phyloP scores from a whole-genome alignment of 352 stramenopile genomes.

The Pythium insidiosum region DNA sequence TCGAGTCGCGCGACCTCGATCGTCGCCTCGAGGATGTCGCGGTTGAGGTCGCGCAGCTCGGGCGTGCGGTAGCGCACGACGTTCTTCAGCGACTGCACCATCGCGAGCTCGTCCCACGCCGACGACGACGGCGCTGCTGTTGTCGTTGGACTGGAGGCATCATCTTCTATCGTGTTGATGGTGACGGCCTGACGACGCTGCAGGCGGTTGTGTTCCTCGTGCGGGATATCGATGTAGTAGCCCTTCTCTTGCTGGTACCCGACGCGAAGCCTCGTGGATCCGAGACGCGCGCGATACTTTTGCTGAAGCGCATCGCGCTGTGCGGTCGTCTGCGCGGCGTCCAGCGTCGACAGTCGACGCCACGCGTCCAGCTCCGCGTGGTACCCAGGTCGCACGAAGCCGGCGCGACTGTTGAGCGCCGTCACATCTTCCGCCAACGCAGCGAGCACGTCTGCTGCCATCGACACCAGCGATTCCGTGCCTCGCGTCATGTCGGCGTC shows the following conservation, averaged over 20 bases:
- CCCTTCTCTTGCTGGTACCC: constrained; percentile 53
- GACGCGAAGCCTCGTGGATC: constrained; percentile 48
- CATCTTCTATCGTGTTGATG: background rate
- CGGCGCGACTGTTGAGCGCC: constrained; percentile 44
- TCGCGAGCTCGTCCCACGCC: constrained; percentile 24
- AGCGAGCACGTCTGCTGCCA: constrained; percentile 33
- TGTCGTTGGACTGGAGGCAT: too few species aligned
- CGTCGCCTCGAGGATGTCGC: constrained; percentile 41
- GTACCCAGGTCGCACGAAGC: constrained; percentile 53
- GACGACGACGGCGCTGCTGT: too few species aligned
- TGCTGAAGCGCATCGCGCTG: constrained; percentile 38
- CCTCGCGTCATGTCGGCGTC: too few species aligned
- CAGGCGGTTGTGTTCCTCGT: constrained; percentile 48
- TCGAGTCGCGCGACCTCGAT: constrained; percentile 48
- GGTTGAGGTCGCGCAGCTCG: constrained; percentile 53
- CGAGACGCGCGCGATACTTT: constrained; percentile 49
- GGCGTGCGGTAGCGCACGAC: constrained; percentile 56
- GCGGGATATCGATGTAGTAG: constrained; percentile 57
- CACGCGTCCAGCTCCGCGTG: constrained; percentile 51
- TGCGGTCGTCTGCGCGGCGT: constrained; percentile 26
- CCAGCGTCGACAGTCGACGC: constrained; percentile 34
- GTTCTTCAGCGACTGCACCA: constrained; percentile 69
- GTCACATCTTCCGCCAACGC: constrained; percentile 60
- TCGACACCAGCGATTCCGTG: background rate
- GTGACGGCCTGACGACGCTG: constrained; percentile 12